Evolutionary conservation across 2,329 filamentous ascomycete genomes (phyloP).

Genomic region (Penicillium hordei): DNA sequence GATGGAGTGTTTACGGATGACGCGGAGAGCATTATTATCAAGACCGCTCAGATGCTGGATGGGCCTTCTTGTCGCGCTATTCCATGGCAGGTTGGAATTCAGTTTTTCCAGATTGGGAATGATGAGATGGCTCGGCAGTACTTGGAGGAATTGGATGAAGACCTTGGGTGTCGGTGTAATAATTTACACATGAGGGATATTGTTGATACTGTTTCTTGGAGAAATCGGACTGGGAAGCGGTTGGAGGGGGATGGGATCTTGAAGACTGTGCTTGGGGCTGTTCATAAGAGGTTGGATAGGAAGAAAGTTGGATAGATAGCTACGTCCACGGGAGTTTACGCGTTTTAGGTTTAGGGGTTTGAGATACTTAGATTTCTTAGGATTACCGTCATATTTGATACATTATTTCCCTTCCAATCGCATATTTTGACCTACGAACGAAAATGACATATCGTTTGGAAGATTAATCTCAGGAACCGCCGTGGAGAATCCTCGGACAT

Average conservation of each 20-base stretch:
- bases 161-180: conserved; percentile 56
- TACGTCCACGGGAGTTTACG: no score
- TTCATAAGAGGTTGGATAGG: conserved; percentile 54
- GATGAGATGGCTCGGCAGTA: conserved; percentile 65
- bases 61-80: conserved; percentile 65
- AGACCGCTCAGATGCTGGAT: conserved; percentile 65
- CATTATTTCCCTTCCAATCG: background rate
- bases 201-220: conserved; percentile 84
- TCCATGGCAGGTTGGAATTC: conserved; percentile 81
- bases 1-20: conserved; percentile 83
- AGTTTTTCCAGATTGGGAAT: conserved; percentile 92
- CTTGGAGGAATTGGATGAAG: conserved; percentile 74
- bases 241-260: conserved; percentile 71
- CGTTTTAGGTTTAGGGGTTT: background rate
- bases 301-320: no score
- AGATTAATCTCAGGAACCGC: conserved; percentile 14
- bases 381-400: background rate
- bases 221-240: conserved; percentile 45
- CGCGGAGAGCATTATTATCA: conserved; percentile 67
- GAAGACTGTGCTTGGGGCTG: conserved; percentile 77
- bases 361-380: background rate
- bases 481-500: conserved; percentile 12
- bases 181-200: conserved; percentile 67
- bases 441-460: background rate
- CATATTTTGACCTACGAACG: background rate